Evolutionary conservation across 768 basidiomycete species (phyloP).

Genomic region (Suillus fuscotomentosus): DNA sequence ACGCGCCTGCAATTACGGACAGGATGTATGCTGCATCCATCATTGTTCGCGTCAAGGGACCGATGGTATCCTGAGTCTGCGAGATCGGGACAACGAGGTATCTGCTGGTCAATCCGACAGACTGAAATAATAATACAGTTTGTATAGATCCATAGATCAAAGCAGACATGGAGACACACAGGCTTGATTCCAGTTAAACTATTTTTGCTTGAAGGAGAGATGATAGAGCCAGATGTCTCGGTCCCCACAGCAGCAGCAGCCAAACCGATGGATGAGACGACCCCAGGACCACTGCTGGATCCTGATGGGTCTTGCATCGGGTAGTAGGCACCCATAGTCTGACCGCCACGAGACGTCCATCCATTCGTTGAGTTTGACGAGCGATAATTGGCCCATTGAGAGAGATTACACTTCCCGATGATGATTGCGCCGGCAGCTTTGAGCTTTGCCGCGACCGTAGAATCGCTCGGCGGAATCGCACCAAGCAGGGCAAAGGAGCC

Average conservation of each 20-base stretch:
- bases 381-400: constrained; percentile 48
- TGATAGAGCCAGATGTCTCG: constrained; percentile 51
- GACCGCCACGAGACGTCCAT: constrained; percentile 50
- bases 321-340: constrained; percentile 45
- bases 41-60: constrained; percentile 49
- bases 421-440: neutral
- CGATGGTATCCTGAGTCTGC: constrained; percentile 51
- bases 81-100: constrained; percentile 49
- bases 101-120: constrained; percentile 1
- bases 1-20: constrained; percentile 45
- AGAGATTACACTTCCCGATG: constrained; percentile 49
- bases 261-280: constrained; percentile 48
- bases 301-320: constrained; percentile 49
- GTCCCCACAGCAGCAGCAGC: constrained; percentile 41
- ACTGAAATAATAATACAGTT: neutral
- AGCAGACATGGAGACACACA: constrained; percentile 13
- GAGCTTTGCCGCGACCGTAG: neutral
- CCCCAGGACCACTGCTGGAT: constrained; percentile 52
- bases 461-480: constrained; percentile 5
- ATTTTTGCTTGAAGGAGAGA: constrained; percentile 45
- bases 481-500: constrained; percentile 1
- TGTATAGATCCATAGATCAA: neutral
- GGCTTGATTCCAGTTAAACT: constrained; percentile 56
- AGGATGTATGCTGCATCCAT: constrained; percentile 53
- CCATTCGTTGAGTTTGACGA: constrained; percentile 38